Evolutionary conservation across 2,329 filamentous ascomycete genomes (phyloP), one percentile per base, ranked within the genome.

Genomic region (Epichloe typhina): DNA sequence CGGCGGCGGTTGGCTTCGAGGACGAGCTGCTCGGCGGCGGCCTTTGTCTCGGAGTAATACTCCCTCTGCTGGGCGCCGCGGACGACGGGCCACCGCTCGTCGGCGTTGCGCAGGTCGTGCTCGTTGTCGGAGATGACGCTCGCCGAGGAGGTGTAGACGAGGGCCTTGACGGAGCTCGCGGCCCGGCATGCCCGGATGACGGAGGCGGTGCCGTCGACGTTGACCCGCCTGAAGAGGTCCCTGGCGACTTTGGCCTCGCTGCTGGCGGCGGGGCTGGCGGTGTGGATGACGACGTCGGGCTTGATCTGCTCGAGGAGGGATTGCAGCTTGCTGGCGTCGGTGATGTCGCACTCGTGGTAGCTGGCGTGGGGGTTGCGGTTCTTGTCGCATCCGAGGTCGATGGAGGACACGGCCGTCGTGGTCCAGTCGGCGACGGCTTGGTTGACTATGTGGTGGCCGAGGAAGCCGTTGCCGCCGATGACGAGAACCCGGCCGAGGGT

Each of bases 91-190:
- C 85, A 88, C 45, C 77, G 73, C 73, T 97, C 91, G 66, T 90
- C 84, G 56, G 88, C 88, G 65, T 95, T 90, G 65, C 82, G 77
- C 64, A 94, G 77, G 64, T 95, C 86, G 54, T 72, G 79, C 54
- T 76, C 72, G 58, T 90, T 90, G 68, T 97, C 89, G 63, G 86
- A 84, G 56, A 95, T 74, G 54, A 95, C 84, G 54, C 88, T 94
- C 49, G 87, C 86, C 50, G 86, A 93, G 66, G 86, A 93, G 17
- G 91, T 97, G 69, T 91, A 95, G 45, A 97, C 87, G 56, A 97
- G 81, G 0, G 79, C 86, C 68, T 83, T 87, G 61, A 91, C 88
- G 55, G 37, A 40, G 26, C 13, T 19, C 36, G 21, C 19, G 57
- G 78, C 72, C 62, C 78, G 77, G 59, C 85, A 85, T 15, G 86